phyloP scores from a whole-genome alignment of 2,329 filamentous ascomycete genomes.

The Arthroderma sp. region DNA sequence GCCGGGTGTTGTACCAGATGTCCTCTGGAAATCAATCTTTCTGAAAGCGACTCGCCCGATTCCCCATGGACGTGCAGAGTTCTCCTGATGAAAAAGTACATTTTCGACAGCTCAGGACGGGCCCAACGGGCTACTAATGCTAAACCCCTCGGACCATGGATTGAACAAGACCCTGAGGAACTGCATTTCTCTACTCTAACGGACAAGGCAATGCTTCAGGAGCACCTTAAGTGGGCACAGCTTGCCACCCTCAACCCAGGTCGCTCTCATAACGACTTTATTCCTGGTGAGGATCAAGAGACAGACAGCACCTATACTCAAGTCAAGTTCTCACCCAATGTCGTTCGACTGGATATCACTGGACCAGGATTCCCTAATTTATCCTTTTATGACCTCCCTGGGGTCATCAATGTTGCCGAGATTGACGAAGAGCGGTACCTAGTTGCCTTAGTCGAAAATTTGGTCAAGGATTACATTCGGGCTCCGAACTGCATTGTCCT shows the following conservation, averaged over 20 bases:
- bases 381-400: constrained; percentile 75
- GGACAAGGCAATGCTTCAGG: constrained; percentile 52
- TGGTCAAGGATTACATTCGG: constrained; percentile 58
- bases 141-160: constrained; percentile 56
- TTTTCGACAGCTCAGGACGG: constrained; percentile 32
- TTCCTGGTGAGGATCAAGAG: constrained; percentile 38
- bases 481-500: constrained; percentile 62
- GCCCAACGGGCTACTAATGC: constrained; percentile 39
- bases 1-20: constrained; percentile 68
- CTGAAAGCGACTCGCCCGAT: constrained; percentile 36
- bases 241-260: constrained; percentile 61
- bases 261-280: constrained; percentile 41
- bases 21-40: constrained; percentile 66
- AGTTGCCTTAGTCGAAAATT: constrained; percentile 57
- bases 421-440: constrained; percentile 54
- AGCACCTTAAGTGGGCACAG: constrained; percentile 61
- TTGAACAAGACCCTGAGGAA: constrained; percentile 34
- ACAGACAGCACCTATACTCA: constrained; percentile 26
- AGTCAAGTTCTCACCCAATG: constrained; percentile 69
- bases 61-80: constrained; percentile 55
- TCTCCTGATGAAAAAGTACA: constrained; percentile 53
- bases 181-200: constrained; percentile 53
- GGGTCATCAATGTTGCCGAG: constrained; percentile 61
- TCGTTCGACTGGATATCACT: constrained; percentile 63
- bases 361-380: constrained; percentile 59